Conservation (phyloP, 129 eudicot species). For the Rutidosis leptorrhynchoides region DNA sequence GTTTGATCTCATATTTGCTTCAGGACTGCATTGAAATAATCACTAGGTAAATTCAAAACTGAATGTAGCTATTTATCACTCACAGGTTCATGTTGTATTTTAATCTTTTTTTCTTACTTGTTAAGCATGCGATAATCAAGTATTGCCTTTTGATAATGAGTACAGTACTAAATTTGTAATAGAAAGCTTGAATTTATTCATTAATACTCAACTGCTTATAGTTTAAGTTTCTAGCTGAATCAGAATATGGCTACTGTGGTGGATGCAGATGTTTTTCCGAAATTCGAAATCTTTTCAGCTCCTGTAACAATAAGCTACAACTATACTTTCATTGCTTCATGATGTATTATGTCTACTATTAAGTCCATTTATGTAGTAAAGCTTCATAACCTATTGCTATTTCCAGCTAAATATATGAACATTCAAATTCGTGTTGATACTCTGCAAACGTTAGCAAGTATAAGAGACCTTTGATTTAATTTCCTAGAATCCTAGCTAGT, state of each 20-base stretch:
- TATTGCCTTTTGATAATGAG: neutral
- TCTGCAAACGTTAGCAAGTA: neutral
- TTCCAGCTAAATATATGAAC: conserved; percentile 1
- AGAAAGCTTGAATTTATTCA: conserved; percentile 16
- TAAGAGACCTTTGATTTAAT: conserved; percentile 7
- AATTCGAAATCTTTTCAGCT: neutral
- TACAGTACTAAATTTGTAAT: neutral
- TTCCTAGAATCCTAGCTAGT: neutral
- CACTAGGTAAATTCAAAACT: conserved; percentile 10
- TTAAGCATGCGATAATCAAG: neutral
- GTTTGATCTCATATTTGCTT: conserved; percentile 12
- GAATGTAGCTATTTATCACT: neutral
- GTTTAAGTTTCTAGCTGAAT: conserved; percentile 24
- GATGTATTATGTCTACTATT: neutral
- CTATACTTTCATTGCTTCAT: neutral
- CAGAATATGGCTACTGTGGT: conserved; percentile 2
- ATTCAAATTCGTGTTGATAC: neutral
- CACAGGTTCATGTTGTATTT: neutral
- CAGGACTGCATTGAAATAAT: neutral
- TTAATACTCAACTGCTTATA: neutral
- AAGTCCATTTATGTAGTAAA: neutral
- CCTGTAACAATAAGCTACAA: neutral
- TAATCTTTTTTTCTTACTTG: neutral
- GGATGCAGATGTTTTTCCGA: neutral
- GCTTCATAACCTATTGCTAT: neutral